Base-by-base conservation (phyloP, 345 rosid species). In the Pseudoturritis turrita region DNA sequence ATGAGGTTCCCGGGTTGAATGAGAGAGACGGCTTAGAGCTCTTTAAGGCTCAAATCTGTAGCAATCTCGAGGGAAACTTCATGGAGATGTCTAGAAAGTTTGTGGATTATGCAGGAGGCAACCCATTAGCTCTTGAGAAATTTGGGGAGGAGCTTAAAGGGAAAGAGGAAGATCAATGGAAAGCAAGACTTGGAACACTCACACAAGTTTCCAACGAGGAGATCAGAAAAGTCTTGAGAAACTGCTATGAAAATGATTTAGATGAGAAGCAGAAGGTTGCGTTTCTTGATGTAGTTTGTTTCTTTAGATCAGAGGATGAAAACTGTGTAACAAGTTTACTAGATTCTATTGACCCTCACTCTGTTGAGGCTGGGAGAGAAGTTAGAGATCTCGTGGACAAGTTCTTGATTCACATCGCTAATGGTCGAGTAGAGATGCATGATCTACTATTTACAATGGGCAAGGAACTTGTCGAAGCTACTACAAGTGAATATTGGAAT, bases 271-370 rank as follows among this genome's bases (percentile, higher is more conserved):
- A 61, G 9, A 68, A 79, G 54, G 31, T 13, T 15, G 59, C 70
- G 2, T 81, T 84, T 77, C 75, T 79, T 10, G 85, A 79, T 22
- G 65, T 84, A 25, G 85, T 59, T 1, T 68, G 59, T 46, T 68
- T 81, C 61, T 78, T 78, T 3, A 75, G 64, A 11, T 68, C 78
- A 2, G 4, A 21, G 3, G 23, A 37, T 2, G 41, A 12, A 15
- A 46, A 59, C 2, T 1, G 3, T 14, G 59, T 78, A 0, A 41
- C 1, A 17, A 22, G 35, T 23, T 60, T 78, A 10, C 61, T 79
- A 0, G 73, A 65, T 37, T 37, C 59, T 51, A 1, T 1, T 50
- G 36, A 36, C 1, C 43, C 19, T 10, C 39, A 58, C 10, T 53
- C 72, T 12, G 6, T 4, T 8, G 60, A 52, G 15, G 10, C 15